These are phyloP conservation scores for Phytophthora nicotianae DNA, from an alignment of 352 stramenopile species.

Conservation along the genomic window DNA sequence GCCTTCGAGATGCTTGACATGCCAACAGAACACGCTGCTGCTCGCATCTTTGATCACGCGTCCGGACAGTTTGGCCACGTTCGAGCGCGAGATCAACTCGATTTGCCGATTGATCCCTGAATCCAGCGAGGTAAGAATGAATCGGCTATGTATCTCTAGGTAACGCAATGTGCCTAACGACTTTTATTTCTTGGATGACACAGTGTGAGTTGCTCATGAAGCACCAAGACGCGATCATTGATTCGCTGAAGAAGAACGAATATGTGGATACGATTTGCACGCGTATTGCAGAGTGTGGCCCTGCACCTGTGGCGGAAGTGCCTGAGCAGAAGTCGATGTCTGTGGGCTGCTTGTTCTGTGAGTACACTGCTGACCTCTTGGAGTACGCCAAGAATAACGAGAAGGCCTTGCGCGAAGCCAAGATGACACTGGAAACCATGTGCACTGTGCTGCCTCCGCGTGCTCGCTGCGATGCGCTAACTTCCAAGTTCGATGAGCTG, in stretches of 20 bases:
- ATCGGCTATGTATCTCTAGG: neutral
- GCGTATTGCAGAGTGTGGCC: slow-evolving; percentile 47
- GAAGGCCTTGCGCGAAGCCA: slow-evolving; percentile 60
- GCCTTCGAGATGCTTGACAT: slow-evolving; percentile 53
- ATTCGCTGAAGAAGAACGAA: slow-evolving; percentile 56
- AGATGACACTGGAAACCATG: slow-evolving; percentile 77
- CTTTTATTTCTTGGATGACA: slow-evolving; percentile 1
- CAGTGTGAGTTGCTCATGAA: slow-evolving; percentile 64
- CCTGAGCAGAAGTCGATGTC: slow-evolving; percentile 46
- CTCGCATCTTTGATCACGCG: slow-evolving; percentile 54
- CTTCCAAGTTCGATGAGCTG: slow-evolving; percentile 80
- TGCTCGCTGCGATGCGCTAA: slow-evolving; percentile 67
- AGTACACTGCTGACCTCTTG: slow-evolving; percentile 77
- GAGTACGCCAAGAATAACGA: slow-evolving; percentile 49
- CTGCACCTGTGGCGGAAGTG: slow-evolving; percentile 12
- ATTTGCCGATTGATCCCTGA: slow-evolving; percentile 69
- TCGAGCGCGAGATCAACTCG: slow-evolving; percentile 51
- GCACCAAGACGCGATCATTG: slow-evolving; percentile 55
- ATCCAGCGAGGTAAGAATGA: slow-evolving; percentile 36
- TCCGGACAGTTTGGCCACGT: slow-evolving; percentile 53
- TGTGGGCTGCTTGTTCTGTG: slow-evolving; percentile 77
- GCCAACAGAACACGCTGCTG: slow-evolving; percentile 65
- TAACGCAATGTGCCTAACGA: slow-evolving; percentile 1
- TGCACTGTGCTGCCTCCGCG: slow-evolving; percentile 70
- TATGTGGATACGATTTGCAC: slow-evolving; percentile 58